These are phyloP conservation scores for Linum usitatissimum DNA, from an alignment of 345 rosid species.

Conservation along the genomic window DNA sequence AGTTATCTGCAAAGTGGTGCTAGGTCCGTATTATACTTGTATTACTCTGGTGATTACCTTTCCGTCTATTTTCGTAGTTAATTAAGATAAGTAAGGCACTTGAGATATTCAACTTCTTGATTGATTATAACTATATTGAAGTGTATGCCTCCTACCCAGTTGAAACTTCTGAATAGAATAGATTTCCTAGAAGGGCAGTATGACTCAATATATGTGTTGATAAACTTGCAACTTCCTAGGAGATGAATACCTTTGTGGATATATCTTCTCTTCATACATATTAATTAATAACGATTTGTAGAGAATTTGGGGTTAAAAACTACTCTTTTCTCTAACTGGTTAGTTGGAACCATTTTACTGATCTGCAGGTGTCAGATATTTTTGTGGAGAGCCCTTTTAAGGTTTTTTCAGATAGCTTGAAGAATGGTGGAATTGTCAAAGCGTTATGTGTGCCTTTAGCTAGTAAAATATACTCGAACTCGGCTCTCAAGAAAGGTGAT, in stretches of 20 bases:
- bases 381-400: slow-evolving; percentile 59
- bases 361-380: slow-evolving; percentile 70
- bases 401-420: slow-evolving; percentile 62
- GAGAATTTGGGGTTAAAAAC: too few relatives aligned
- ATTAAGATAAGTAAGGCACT: neutral
- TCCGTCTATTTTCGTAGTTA: neutral
- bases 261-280: neutral
- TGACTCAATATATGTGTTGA: neutral
- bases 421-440: slow-evolving; percentile 66
- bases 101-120: neutral
- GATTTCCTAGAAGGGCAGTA: too few relatives aligned
- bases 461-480: slow-evolving; percentile 62
- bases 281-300: too few relatives aligned
- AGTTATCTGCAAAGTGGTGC: too few relatives aligned
- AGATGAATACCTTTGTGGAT: neutral
- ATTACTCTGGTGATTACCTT: neutral
- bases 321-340: neutral
- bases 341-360: slow-evolving; percentile 3
- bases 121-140: neutral
- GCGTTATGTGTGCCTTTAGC: slow-evolving; percentile 71
- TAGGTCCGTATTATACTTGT: too few relatives aligned
- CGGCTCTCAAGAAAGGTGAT: slow-evolving; percentile 92
- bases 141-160: neutral
- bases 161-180: too few relatives aligned
- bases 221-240: neutral